phyloP scores from a whole-genome alignment of 495 filamentous ascomycete species.

The Podospora pseudocomata region DNA sequence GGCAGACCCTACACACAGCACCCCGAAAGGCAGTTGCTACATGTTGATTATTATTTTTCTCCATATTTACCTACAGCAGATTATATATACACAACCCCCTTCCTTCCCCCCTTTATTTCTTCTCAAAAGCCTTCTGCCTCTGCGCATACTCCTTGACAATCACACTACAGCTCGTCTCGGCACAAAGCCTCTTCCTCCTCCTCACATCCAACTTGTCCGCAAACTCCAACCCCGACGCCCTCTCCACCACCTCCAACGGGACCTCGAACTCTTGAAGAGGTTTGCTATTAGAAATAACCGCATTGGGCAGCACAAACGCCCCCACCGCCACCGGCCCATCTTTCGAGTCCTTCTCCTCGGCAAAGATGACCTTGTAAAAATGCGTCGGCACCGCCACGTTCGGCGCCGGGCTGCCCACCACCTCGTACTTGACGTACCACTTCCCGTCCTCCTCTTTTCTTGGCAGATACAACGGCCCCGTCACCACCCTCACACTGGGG shows the following conservation, averaged over 20 bases:
- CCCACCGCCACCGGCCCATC: conserved; percentile 77
- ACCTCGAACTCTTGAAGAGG: conserved; percentile 88
- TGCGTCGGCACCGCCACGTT: conserved; percentile 96
- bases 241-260: conserved; percentile 84
- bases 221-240: conserved; percentile 89
- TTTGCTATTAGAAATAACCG: conserved; percentile 80
- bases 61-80: neutral
- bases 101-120: conserved; percentile 21
- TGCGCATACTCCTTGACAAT: conserved; percentile 75
- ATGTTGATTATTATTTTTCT: too few species aligned
- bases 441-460: conserved; percentile 77
- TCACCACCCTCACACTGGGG: conserved; percentile 85
- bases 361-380: conserved; percentile 98
- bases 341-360: conserved; percentile 69
- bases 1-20: too few species aligned
- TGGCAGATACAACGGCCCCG: conserved; percentile 89
- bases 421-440: conserved; percentile 93
- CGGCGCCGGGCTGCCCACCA: conserved; percentile 83
- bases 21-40: too few species aligned
- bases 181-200: conserved; percentile 75
- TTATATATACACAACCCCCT: neutral
- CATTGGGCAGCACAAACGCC: conserved; percentile 94
- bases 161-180: conserved; percentile 76
- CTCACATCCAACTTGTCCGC: conserved; percentile 67
- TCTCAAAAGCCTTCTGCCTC: conserved; percentile 55